Percentiles rank a stretch among this genome's conserved stretches.
phyloP scores from a whole-genome alignment of 73 alveolate species.

The Tetrahymena thermophila region DNA sequence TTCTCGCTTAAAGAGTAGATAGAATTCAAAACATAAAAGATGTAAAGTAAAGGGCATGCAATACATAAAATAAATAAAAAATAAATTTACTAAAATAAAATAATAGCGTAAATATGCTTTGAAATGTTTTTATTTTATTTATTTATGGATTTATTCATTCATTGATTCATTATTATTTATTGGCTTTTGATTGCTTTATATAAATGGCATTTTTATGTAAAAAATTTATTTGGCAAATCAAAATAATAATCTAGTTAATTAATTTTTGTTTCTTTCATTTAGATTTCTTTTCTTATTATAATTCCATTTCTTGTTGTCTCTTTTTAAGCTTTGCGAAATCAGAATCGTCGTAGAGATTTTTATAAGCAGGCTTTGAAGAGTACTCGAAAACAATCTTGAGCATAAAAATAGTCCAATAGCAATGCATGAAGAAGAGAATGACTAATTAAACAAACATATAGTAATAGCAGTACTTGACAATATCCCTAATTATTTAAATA shows the following conservation, averaged over 20 bases:
- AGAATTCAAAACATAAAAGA: not conserved
- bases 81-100: not conserved
- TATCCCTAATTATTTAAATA: not conserved
- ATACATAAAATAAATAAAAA: no score
- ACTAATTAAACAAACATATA: constrained; percentile 1
- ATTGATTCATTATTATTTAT: no score
- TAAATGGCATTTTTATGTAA: no score
- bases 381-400: constrained; percentile 22
- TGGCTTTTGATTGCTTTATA: not conserved
- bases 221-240: no score
- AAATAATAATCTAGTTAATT: not conserved
- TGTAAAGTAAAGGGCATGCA: not conserved
- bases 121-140: not conserved
- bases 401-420: constrained; percentile 42
- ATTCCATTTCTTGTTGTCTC: not conserved
- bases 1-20: no score
- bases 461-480: not conserved
- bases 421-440: constrained; percentile 22
- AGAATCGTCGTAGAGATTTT: constrained; percentile 33
- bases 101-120: not conserved
- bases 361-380: constrained; percentile 7
- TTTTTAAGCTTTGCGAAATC: constrained; percentile 10
- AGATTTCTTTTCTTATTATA: not conserved
- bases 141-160: no score
- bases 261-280: not conserved